Percentiles rank a stretch among this genome's conserved stretches.
phyloP scores from a whole-genome alignment of 148 eudicot species.

The Dysphania ambrosioides region DNA sequence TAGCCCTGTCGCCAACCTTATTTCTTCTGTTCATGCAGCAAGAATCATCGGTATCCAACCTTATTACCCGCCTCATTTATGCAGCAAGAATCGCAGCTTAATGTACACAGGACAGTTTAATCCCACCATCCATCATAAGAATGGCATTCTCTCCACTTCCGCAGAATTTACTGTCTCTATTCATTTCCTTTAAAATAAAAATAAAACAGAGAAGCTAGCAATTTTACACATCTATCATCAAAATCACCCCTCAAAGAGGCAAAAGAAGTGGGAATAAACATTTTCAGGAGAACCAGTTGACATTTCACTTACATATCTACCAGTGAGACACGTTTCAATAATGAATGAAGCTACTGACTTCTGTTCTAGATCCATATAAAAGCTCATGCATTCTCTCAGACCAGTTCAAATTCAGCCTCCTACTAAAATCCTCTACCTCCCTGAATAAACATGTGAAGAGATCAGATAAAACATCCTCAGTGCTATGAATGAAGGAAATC shows the following conservation, averaged over 20 bases:
- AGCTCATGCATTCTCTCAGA: conserved; percentile 76
- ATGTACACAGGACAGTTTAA: conserved; percentile 23
- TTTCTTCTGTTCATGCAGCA: conserved; percentile 28
- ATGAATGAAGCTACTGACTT: conserved; percentile 38
- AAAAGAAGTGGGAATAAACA: neutral
- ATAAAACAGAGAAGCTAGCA: neutral
- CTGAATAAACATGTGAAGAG: conserved; percentile 34
- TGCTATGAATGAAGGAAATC: neutral
- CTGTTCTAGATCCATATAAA: conserved; percentile 52
- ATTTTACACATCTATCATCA: neutral
- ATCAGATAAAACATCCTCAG: neutral
- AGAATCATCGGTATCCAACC: conserved; percentile 30
- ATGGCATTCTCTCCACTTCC: neutral
- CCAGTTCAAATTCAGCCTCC: conserved; percentile 80
- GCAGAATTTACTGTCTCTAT: neutral
- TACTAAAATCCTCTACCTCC: conserved; percentile 85
- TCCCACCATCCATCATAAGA: neutral
- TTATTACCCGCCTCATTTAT: conserved; percentile 27
- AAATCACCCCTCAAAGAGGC: neutral
- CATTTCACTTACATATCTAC: conserved; percentile 42
- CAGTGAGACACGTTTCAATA: conserved; percentile 36
- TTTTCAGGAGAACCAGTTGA: neutral
- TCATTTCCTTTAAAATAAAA: conserved; percentile 19
- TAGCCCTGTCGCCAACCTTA: conserved; percentile 24
- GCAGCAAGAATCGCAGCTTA: conserved; percentile 26